phyloP scores from a whole-genome alignment of 108 stramenopile species.

The Hondaea fermentalgiana region DNA sequence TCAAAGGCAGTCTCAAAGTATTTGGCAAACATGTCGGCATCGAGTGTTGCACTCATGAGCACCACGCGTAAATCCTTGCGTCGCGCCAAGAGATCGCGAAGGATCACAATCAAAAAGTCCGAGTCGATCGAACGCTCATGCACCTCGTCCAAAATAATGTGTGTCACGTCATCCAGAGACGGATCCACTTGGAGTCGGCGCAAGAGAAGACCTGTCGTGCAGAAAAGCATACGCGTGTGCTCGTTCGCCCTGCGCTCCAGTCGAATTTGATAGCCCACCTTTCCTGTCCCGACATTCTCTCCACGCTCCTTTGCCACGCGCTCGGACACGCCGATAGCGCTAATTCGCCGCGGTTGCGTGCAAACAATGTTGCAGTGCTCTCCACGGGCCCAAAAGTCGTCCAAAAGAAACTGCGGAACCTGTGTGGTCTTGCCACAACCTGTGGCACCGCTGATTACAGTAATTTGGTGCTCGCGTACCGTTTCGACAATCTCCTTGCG shows the following conservation, averaged over 20 bases:
- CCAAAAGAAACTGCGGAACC: slow-evolving; percentile 82
- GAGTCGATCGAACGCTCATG: slow-evolving; percentile 83
- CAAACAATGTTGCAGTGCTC: slow-evolving; percentile 66
- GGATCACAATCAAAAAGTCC: slow-evolving; percentile 77
- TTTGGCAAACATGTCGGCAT: slow-evolving; percentile 60
- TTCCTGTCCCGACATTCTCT: slow-evolving; percentile 53
- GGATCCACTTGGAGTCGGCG: slow-evolving; percentile 75
- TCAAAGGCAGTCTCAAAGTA: slow-evolving; percentile 29
- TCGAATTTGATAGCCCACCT: slow-evolving; percentile 84
- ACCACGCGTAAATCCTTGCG: slow-evolving; percentile 60
- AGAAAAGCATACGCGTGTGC: slow-evolving; percentile 74
- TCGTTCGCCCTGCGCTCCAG: slow-evolving; percentile 62
- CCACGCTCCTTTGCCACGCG: slow-evolving; percentile 85
- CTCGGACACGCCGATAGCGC: slow-evolving; percentile 79
- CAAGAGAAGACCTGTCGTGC: slow-evolving; percentile 92
- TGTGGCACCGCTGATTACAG: slow-evolving; percentile 63
- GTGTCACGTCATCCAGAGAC: slow-evolving; percentile 67
- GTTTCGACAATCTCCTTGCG: slow-evolving; percentile 48
- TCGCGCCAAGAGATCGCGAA: slow-evolving; percentile 56
- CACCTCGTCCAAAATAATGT: slow-evolving; percentile 90
- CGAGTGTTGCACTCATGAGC: slow-evolving; percentile 84
- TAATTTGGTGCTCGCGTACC: slow-evolving; percentile 56
- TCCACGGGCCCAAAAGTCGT: slow-evolving; percentile 57
- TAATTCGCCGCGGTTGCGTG: slow-evolving; percentile 86
- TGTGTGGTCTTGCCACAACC: slow-evolving; percentile 80